Evolutionary conservation across 148 eudicot species (phyloP), one percentile per base, ranked within the genome.

Genomic region (Persicaria tinctoria): DNA sequence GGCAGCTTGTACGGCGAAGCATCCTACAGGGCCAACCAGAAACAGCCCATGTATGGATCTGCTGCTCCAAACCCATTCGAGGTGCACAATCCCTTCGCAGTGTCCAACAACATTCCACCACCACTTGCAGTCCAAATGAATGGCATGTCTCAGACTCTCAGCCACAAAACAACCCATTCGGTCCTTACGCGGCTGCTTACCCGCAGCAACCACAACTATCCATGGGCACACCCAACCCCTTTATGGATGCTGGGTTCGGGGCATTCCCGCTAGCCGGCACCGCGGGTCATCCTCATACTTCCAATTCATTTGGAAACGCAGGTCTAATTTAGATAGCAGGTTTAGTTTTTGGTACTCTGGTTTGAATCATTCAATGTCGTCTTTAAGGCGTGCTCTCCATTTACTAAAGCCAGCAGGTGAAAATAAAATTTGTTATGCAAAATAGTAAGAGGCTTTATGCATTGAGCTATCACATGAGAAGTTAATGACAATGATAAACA

Each of bases 1-100:
- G 80, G 89, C 74, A 95, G 99, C 73, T 83, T 95, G 80, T 95
- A 95, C 6, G 97, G 92, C 46, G 96, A 90, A 68, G 96, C 80
- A 38, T 89, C 89, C 38, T 95, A 92, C 74, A 86, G 99, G 84
- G 94, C 96, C 46, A 85, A 88, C 79, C 96, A 86, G 87, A 49
- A 68, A 41, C 97, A 89, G 74, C 86, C 96, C 4, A 79, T 76
- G 5, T 95, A 95, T 79, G 99, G 97, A 76, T 60, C 86, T 5
- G 92, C 93, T 50, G 97, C 93, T 68, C 72, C 72, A 68, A 68
- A 68, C 72, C 72, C 72, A 20, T 68, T 68, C 13, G 72, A 68
- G 50, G 49, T 68, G 0, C 77, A 86, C 0, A 97, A 95, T 73
- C 97, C 99, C 27, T 95, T 95, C 83, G 80, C 93, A 41, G 70